Percentiles rank a stretch among this genome's conserved stretches.
Conservation (phyloP, 768 basidiomycete species). For the Calvatia gigantea region DNA sequence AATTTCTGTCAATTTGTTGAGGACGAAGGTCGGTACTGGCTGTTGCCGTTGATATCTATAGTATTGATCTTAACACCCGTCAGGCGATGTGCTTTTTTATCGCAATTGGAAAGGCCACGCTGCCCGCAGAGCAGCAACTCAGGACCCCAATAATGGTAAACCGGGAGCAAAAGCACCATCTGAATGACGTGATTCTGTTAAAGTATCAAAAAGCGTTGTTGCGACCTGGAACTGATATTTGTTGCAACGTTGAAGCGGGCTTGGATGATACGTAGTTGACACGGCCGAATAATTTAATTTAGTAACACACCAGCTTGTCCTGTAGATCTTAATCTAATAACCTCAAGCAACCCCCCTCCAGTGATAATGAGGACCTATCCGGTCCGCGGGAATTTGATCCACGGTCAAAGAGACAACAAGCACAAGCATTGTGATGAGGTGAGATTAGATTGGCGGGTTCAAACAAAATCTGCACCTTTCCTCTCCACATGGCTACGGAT, state of each 20-base stretch:
- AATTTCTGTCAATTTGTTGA: slow-evolving; percentile 58
- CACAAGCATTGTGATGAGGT: neutral
- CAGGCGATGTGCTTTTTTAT: slow-evolving; percentile 44
- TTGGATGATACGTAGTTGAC: slow-evolving; percentile 8
- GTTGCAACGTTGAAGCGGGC: neutral
- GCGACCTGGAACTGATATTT: no score
- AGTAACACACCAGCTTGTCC: no score
- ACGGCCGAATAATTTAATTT: neutral
- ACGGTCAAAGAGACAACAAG: neutral
- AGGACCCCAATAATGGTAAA: neutral
- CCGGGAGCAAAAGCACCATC: no score
- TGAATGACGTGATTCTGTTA: neutral
- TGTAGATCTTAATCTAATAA: no score
- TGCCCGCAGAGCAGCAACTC: slow-evolving; percentile 27
- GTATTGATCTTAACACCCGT: neutral
- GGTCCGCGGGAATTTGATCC: neutral
- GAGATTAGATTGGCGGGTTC: neutral
- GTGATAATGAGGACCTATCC: neutral
- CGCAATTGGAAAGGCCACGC: slow-evolving; percentile 39
- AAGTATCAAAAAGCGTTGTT: no score
- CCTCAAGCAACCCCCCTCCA: no score
- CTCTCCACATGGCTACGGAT: neutral
- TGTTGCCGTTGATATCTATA: neutral
- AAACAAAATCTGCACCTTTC: neutral
- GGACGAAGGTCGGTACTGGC: slow-evolving; percentile 37